Percentiles rank a stretch among this genome's conserved stretches.
phyloP scores from a whole-genome alignment of 352 stramenopile genomes.

The Hyaloperonospora brassicae region DNA sequence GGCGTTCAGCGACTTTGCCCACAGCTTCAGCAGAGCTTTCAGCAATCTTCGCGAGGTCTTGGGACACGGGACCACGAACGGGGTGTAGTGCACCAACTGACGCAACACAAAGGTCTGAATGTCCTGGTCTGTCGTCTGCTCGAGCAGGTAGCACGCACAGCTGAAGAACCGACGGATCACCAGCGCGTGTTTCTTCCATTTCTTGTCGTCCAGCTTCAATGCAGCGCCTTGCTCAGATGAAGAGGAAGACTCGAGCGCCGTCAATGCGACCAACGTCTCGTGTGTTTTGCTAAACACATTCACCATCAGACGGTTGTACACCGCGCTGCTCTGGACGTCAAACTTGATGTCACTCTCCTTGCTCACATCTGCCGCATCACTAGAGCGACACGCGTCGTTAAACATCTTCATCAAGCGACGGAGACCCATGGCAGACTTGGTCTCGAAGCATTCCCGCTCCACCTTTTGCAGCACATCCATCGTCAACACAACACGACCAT shows the following conservation, averaged over 20 bases:
- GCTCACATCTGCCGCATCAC: slow-evolving; percentile 68
- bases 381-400: slow-evolving; percentile 90
- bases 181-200: slow-evolving; percentile 71
- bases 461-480: slow-evolving; percentile 66
- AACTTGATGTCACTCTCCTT: slow-evolving; percentile 80
- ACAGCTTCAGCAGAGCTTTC: slow-evolving; percentile 83
- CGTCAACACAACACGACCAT: slow-evolving; percentile 62
- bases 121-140: slow-evolving; percentile 73
- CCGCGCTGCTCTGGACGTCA: slow-evolving; percentile 88
- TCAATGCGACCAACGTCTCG: slow-evolving; percentile 76
- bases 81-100: slow-evolving; percentile 70
- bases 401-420: slow-evolving; percentile 91
- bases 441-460: slow-evolving; percentile 87
- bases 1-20: slow-evolving; percentile 71
- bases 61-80: slow-evolving; percentile 51
- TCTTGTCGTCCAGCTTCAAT: slow-evolving; percentile 63
- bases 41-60: slow-evolving; percentile 64
- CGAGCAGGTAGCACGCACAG: slow-evolving; percentile 88
- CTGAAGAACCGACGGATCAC: slow-evolving; percentile 90
- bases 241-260: slow-evolving; percentile 32
- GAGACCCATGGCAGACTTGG: slow-evolving; percentile 81
- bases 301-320: slow-evolving; percentile 96
- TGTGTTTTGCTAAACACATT: slow-evolving; percentile 86
- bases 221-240: slow-evolving; percentile 25
- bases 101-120: slow-evolving; percentile 80